Conservation (phyloP, 371 early-diverging fungal species). For the Rozella allomycis region DNA sequence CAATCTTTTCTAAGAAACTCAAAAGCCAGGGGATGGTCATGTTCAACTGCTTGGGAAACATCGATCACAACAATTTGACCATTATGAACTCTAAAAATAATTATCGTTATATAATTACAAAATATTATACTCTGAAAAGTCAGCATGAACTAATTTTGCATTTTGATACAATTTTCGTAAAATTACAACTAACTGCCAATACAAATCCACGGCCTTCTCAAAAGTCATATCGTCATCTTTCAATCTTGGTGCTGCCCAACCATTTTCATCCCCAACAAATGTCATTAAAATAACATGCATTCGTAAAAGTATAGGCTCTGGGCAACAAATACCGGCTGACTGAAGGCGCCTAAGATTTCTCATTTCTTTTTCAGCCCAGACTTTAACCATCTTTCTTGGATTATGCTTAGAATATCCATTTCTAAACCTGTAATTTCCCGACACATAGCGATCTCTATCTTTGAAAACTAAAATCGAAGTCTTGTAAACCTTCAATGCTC, state of each 20-base stretch:
- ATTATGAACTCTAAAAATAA: conserved; percentile 41
- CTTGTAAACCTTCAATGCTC: conserved; percentile 96
- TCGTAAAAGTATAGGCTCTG: conserved; percentile 75
- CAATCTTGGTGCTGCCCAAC: conserved; percentile 76
- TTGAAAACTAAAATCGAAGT: conserved; percentile 96
- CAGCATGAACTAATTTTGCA: conserved; percentile 93
- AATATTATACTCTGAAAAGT: conserved; percentile 97
- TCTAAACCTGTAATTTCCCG: conserved; percentile 90
- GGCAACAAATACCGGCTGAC: conserved; percentile 79
- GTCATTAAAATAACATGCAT: conserved; percentile 95
- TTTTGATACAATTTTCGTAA: conserved; percentile 86
- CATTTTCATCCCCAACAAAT: conserved; percentile 73
- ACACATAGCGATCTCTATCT: conserved; percentile 94
- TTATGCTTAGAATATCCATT: conserved; percentile 88
- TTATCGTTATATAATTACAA: conserved; percentile 27
- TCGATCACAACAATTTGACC: conserved; percentile 79
- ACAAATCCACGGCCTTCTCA: conserved; percentile 63
- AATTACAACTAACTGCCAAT: conserved; percentile 64
- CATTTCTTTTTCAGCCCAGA: conserved; percentile 99
- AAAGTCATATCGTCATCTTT: no score
- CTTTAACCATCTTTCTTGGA: conserved; percentile 95
- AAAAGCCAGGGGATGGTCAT: conserved; percentile 94
- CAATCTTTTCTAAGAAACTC: conserved; percentile 93
- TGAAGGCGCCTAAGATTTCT: conserved; percentile 86
- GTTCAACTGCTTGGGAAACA: conserved; percentile 97